Base-by-base conservation (phyloP, 495 filamentous ascomycete species). In the Haplographium delicatum region DNA sequence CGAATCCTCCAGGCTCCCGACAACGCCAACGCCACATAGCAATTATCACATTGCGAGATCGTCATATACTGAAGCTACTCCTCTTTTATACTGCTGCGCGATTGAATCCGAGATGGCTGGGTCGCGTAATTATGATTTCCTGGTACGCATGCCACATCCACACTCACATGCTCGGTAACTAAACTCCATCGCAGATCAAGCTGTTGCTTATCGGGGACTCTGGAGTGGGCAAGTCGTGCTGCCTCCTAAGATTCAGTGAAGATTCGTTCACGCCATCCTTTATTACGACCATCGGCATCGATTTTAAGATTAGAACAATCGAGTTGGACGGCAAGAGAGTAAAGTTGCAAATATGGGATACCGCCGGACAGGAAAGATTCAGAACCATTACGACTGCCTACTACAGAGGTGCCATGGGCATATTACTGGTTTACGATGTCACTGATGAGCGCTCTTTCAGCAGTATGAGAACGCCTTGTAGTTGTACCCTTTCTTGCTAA, bases 281-380 rank as follows among this genome's bases (percentile, higher is more conserved):
- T 75, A 98, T 98, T 73, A 97, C 93, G 23, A 98, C 93, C 43
- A 97, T 99, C 69, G 93, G 93, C 50, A 99, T 99, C 72, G 93
- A 99, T 69, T 98, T 98, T 75, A 98, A 98, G 77, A 98, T 98
- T 60, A 81, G 93, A 40, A 98, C 93, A 50, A 98, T 98, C 70
- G 93, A 98, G 70, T 72, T 98, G 52, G 93, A 98, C 64, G 91
- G 91, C 55, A 98, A 98, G 82, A 76, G 91, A 43, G 91, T 98
- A 51, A 98, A 98, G 75, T 73, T 98, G 64, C 93, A 98, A 73
- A 98, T 98, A 66, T 98, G 93, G 93, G 93, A 98, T 63, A 98
- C 93, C 15, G 93, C 93, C 50, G 93, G 93, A 13, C 93, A 98
- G 69, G 93, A 98, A 70, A 84, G 93, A 40, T 98, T 98, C 76